phyloP scores from a whole-genome alignment of 257 asterid genomes.

The Orobanche coerulescens region DNA sequence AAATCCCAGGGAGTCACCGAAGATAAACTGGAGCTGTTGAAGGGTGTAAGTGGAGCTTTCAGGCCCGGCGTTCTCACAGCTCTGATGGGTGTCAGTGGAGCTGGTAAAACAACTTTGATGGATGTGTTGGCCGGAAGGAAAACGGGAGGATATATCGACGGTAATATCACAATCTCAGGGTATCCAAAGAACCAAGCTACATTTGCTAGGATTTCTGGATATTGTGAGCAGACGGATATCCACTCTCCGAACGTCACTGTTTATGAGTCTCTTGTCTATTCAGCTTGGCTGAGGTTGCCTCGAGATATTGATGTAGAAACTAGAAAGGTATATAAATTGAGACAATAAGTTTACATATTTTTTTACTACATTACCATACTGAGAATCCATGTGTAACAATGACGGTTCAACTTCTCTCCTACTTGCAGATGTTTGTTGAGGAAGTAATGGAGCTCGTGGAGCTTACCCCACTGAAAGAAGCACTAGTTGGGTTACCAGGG shows the following conservation, averaged over 20 bases:
- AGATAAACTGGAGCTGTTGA: conserved; percentile 44
- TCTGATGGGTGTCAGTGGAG: conserved; percentile 71
- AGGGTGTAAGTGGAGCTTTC: conserved; percentile 67
- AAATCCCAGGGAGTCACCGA: conserved; percentile 47
- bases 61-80: conserved; percentile 74
- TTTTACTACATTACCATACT: neutral
- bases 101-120: conserved; percentile 85
- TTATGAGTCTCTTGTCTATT: conserved; percentile 29
- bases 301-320: conserved; percentile 39
- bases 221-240: neutral
- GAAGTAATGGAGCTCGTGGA: conserved; percentile 64
- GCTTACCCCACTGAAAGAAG: conserved; percentile 34
- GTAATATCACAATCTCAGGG: conserved; percentile 56
- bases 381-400: conserved; percentile 5
- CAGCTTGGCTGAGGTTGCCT: conserved; percentile 70
- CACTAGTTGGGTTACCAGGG: conserved; percentile 51
- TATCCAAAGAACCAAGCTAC: conserved; percentile 28
- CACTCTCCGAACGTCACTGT: neutral
- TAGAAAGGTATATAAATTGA: conserved; percentile 31
- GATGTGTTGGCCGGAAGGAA: conserved; percentile 80
- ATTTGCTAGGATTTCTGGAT: conserved; percentile 1
- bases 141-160: conserved; percentile 70
- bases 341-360: neutral
- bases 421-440: conserved; percentile 40
- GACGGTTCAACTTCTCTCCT: neutral